phyloP scores from a whole-genome alignment of 2,329 filamentous ascomycete genomes.

The Fusarium udum region DNA sequence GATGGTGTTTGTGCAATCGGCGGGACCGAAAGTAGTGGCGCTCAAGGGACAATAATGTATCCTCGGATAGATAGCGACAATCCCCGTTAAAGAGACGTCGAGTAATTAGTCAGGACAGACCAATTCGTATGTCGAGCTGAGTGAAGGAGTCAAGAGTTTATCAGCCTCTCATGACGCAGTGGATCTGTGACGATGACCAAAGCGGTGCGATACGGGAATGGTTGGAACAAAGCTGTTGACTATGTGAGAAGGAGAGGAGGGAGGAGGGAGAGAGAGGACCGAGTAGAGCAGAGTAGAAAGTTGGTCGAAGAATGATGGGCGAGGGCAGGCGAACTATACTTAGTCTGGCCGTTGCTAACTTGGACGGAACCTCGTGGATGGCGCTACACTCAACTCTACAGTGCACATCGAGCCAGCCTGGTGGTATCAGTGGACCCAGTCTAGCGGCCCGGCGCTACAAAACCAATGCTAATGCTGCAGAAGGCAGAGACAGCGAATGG shows the following conservation, averaged over 20 bases:
- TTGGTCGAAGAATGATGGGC: constrained; percentile 29
- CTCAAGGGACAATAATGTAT: constrained; percentile 14
- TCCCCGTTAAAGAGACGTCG: constrained; percentile 22
- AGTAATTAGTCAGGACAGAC: neutral
- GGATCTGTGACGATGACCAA: constrained; percentile 23
- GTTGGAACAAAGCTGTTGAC: constrained; percentile 5
- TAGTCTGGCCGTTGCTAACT: constrained; percentile 39
- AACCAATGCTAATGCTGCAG: constrained; percentile 28
- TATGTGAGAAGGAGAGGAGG: constrained; percentile 14
- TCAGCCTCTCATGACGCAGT: constrained; percentile 31
- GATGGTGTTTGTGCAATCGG: constrained; percentile 9
- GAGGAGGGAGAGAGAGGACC: constrained; percentile 6
- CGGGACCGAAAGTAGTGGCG: constrained; percentile 22
- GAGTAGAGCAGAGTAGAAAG: constrained; percentile 18
- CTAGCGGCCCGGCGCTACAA: constrained; percentile 40
- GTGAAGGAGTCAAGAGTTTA: constrained; percentile 12
- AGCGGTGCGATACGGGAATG: neutral
- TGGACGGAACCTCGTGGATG: constrained; percentile 19
- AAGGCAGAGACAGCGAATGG: constrained; percentile 37
- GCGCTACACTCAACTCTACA: constrained; percentile 32
- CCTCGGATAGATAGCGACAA: constrained; percentile 7
- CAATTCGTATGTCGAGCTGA: constrained; percentile 3
- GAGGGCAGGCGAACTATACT: constrained; percentile 40
- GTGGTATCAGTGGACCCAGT: constrained; percentile 42
- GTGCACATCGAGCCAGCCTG: constrained; percentile 35